phyloP scores from a whole-genome alignment of 1,284 basidiomycete genomes.

The Sanghuangporus baumii region DNA sequence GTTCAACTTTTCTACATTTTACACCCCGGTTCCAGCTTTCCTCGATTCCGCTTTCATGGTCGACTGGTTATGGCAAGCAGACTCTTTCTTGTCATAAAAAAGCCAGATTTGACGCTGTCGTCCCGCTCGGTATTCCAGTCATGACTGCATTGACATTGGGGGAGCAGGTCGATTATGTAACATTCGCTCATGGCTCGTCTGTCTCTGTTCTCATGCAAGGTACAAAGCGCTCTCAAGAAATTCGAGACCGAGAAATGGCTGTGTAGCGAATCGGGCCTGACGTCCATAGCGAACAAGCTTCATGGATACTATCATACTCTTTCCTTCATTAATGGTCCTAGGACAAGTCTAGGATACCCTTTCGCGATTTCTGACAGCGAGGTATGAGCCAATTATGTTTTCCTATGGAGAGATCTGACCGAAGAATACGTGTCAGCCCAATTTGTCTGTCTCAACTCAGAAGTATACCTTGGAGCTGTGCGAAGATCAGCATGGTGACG shows the following conservation, averaged over 20 bases:
- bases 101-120: conserved; percentile 11
- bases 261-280: not conserved
- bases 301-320: conserved; percentile 12
- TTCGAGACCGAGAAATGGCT: conserved; percentile 12
- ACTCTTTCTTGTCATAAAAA: not conserved
- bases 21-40: too few relatives aligned
- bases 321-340: conserved; percentile 12
- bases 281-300: not conserved
- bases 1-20: too few relatives aligned
- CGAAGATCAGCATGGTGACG: not conserved
- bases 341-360: conserved; percentile 12
- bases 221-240: not conserved
- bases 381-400: not conserved
- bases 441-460: not conserved
- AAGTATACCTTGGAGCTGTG: too few relatives aligned
- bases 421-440: too few relatives aligned
- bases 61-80: too few relatives aligned
- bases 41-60: too few relatives aligned
- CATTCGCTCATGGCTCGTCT: not conserved
- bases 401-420: too few relatives aligned
- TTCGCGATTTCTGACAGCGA: conserved; percentile 14
- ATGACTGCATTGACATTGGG: not conserved
- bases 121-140: conserved; percentile 3
- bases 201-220: conserved; percentile 9
- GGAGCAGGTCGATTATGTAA: not conserved